Evolutionary conservation across 2,329 filamentous ascomycete genomes (phyloP), one percentile per base, ranked within the genome.

Genomic region (Neonectria ditissima): DNA sequence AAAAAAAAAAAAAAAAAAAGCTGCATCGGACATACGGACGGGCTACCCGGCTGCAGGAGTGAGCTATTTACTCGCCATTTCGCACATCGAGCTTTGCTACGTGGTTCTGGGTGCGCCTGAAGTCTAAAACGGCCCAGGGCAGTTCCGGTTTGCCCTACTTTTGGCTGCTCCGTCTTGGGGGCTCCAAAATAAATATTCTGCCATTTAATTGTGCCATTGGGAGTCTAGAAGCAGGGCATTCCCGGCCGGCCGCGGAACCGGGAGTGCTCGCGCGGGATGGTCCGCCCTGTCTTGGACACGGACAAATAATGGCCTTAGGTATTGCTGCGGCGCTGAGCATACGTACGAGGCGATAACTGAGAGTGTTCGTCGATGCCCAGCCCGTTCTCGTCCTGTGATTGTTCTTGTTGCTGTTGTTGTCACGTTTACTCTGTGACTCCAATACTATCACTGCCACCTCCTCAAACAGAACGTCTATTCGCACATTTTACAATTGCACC

Each of bases 241-340:
- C 56, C 56, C 48, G 48, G 56, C 56, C 48, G 48, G 56, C 18
- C 18, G 37, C 47, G 56, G 56, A 51, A 45, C 56, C 28, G 47
- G 56, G 50, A 52, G 28, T 14, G 32, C 32, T 52, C 41, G 56
- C 39, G 39, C 48, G 56, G 28, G 48, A 30, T 43, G 44, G 44
- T 26, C 55, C 45, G 45, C 30, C 24, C 34, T 50, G 45, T 43
- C 45, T 51, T 39, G 32, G n/a, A 22, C 34, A 28, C 26, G 28
- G 44, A 28, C 37, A 48, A 28, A 24, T 13, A 34, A 39, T 39
- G 34, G 24, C 34, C 14, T 7, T 22, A n/a, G n/a, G n/a, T n/a
- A n/a, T n/a, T n/a, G n/a, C n/a, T n/a, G n/a, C n/a, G n/a, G n/a
- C n/a, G n/a, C n/a, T n/a, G n/a, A n/a, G n/a, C n/a, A n/a, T n/a